Evolutionary conservation across 768 basidiomycete species (phyloP).

Genomic region (Macrolepiota dolichaula): DNA sequence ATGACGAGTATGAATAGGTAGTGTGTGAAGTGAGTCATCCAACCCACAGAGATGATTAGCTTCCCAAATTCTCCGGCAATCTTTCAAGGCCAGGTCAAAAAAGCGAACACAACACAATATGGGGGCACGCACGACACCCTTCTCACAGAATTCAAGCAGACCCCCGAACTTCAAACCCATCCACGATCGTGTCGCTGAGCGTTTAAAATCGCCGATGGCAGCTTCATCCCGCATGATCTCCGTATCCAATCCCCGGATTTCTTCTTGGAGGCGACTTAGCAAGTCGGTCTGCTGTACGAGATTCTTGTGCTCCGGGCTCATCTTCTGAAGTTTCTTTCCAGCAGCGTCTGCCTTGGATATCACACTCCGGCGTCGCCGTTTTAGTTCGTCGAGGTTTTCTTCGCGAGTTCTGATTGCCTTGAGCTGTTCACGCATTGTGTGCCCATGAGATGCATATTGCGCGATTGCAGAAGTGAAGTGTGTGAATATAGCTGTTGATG

Average conservation of each 20-base stretch:
- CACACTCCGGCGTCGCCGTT: slow-evolving; percentile 63
- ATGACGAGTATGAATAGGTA: not conserved
- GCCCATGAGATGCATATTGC: slow-evolving; percentile 69
- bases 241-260: slow-evolving; percentile 75
- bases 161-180: slow-evolving; percentile 89
- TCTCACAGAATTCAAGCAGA: slow-evolving; percentile 79
- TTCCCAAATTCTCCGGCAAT: slow-evolving; percentile 56
- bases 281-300: slow-evolving; percentile 67
- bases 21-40: not conserved
- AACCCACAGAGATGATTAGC: slow-evolving; percentile 40
- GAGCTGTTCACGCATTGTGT: slow-evolving; percentile 67
- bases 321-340: slow-evolving; percentile 86
- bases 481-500: slow-evolving; percentile 62
- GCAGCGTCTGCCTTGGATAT: slow-evolving; percentile 74
- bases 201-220: slow-evolving; percentile 78
- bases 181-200: slow-evolving; percentile 60
- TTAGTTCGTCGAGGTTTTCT: slow-evolving; percentile 76
- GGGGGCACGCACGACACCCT: slow-evolving; percentile 48
- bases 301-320: slow-evolving; percentile 89
- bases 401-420: slow-evolving; percentile 84
- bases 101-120: not conserved
- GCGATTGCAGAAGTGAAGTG: slow-evolving; percentile 67
- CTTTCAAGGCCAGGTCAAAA: slow-evolving; percentile 21
- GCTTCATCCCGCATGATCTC: slow-evolving; percentile 86
- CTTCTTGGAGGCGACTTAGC: slow-evolving; percentile 66